Conservation (phyloP, 257 asterid species). For the Primulina eburnea region DNA sequence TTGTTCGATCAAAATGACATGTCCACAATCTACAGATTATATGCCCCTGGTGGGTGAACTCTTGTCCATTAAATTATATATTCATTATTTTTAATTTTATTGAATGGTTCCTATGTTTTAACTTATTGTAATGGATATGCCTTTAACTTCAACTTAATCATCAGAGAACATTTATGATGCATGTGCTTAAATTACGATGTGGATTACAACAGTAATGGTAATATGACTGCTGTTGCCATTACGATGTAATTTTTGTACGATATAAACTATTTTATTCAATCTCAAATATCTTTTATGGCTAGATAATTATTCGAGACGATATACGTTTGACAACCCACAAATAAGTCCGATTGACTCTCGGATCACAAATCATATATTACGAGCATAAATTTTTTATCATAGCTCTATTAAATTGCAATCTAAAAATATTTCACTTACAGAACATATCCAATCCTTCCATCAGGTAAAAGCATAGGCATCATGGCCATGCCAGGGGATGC, state of each 20-base stretch:
- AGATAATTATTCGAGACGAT: neutral
- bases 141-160: neutral
- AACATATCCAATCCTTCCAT: slow-evolving; percentile 99
- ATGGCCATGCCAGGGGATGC: slow-evolving; percentile 92
- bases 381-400: neutral
- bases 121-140: neutral
- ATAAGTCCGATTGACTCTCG: neutral
- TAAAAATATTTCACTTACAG: slow-evolving; percentile 57
- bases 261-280: neutral
- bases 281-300: neutral
- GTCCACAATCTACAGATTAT: neutral
- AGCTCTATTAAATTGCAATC: slow-evolving; percentile 3
- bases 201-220: neutral
- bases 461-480: slow-evolving; percentile 99
- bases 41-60: neutral
- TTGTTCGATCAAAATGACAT: neutral
- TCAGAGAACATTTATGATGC: neutral
- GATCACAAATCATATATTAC: neutral
- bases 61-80: neutral
- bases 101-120: neutral
- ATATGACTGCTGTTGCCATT: neutral
- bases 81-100: too few species aligned
- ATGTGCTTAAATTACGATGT: neutral
- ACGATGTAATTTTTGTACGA: neutral
- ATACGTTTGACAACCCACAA: neutral